Base-by-base conservation (phyloP, 2,329 filamentous ascomycete species). In the Hawksworthiomyces lignivorus region DNA sequence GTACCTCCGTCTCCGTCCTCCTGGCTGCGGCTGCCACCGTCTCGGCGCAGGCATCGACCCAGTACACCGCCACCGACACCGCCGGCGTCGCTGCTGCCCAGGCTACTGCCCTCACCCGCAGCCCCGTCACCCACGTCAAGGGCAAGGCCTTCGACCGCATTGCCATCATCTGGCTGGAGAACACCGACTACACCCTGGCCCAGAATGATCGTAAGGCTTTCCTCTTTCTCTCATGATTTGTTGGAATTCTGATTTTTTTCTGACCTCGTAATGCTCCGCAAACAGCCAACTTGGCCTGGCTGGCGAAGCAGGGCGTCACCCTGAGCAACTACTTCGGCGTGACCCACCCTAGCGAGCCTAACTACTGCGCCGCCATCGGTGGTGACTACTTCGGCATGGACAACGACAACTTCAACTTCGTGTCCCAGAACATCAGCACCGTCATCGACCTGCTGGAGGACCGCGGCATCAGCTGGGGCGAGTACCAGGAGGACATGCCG, bases 401-500 rank as follows among this genome's bases (percentile, higher is more conserved):
- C 56, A 76, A 84, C 52, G 84, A 88, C 58, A 63, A 75, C 52
- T 77, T 86, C 58, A 71, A 70, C 45, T 64, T 69, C 35, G 56
- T 79, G 27, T 71, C 72, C 26, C 52, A 60, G 45, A 85, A 85
- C 54, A 63, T 86, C 32, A 80, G 77, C 8, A 80, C 79, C 9
- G 62, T 86, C 17, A 68, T 79, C n/a, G 81, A 87, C 59, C 65
- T 87, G 38, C 73, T 86, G 17, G 80, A 84, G 48, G 69, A 71
- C 50, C 74, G 72, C 54, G 67, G 68, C 41, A 78, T 87, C 56
- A 72, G 72, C 3, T 87, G 82, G 82, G 80, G 67, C 38, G 68
- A 80, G 49, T 92, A 90, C 63, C 76, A 88, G 59, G 85, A 92
- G 57, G 80, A 86, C 54, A 72, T 83, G 70, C 86, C 86, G 3